Percentiles rank a stretch among this genome's conserved stretches.
Evolutionary conservation across 176 grass and related monocot genomes (phyloP).

Genomic region (Paspalum vaginatum): DNA sequence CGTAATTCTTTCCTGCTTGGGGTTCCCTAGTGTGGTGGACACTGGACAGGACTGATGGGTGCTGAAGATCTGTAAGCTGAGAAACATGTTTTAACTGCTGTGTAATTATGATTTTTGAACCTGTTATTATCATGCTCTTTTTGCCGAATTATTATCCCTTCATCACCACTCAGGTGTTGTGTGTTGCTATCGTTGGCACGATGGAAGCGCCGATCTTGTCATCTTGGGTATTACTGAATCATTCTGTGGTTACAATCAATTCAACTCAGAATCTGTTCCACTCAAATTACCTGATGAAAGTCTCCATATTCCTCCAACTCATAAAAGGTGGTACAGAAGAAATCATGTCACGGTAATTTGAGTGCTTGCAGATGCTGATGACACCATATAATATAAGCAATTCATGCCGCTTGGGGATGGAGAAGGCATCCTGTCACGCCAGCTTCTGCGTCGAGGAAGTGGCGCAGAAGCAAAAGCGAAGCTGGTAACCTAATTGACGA

Average conservation of each 20-base stretch:
- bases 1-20: background rate
- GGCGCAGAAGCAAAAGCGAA: conserved; percentile 27
- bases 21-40: background rate
- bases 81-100: conserved; percentile 1
- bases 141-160: background rate
- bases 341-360: background rate
- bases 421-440: background rate
- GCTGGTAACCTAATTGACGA: conserved; percentile 3
- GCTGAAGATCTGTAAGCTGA: background rate
- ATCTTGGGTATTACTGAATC: background rate
- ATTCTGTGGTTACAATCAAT: background rate
- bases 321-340: background rate
- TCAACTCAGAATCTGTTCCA: background rate
- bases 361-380: background rate
- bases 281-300: background rate
- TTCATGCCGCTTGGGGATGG: background rate
- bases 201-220: background rate
- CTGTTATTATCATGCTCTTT: background rate
- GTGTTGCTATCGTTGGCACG: background rate
- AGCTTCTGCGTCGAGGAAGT: conserved; percentile 1
- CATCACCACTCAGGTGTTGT: background rate
- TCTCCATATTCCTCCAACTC: background rate
- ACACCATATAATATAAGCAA: background rate
- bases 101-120: background rate
- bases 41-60: too few species aligned